phyloP scores from a whole-genome alignment of 108 stramenopile genomes.

The Nitzschia sp. region DNA sequence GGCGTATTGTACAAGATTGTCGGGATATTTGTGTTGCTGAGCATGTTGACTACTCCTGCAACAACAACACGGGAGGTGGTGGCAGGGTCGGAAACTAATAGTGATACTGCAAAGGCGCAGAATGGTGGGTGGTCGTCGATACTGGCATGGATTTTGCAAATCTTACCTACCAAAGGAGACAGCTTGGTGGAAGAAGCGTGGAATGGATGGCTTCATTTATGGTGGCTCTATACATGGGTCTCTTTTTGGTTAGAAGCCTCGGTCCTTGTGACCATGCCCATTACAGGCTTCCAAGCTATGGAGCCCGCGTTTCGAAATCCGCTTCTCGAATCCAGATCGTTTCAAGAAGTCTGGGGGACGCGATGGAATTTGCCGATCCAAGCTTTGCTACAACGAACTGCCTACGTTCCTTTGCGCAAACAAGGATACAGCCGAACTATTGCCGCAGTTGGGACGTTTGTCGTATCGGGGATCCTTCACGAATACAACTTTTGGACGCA shows the following conservation, averaged over 20 bases:
- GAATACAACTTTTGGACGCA: slow-evolving; percentile 44
- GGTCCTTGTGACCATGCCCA: background rate
- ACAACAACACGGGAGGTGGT: background rate
- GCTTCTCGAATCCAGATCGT: slow-evolving; percentile 24
- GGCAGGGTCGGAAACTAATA: too few species aligned
- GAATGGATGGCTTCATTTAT: slow-evolving; percentile 32
- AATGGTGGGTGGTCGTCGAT: too few species aligned
- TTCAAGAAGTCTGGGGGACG: slow-evolving; percentile 34
- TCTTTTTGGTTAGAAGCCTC: slow-evolving; percentile 36
- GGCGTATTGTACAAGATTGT: slow-evolving; percentile 10
- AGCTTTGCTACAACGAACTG: slow-evolving; percentile 27
- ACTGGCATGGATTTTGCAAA: background rate
- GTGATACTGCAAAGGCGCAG: too few species aligned
- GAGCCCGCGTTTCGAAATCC: slow-evolving; percentile 36
- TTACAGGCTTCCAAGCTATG: background rate
- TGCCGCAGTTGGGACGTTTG: slow-evolving; percentile 31
- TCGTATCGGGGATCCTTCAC: slow-evolving; percentile 37
- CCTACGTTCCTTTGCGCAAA: slow-evolving; percentile 31
- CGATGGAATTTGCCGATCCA: slow-evolving; percentile 45
- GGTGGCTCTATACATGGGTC: slow-evolving; percentile 27
- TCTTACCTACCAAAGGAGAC: background rate
- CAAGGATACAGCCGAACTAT: background rate
- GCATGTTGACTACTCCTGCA: background rate
- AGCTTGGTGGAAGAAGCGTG: background rate
- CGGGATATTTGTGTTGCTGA: slow-evolving; percentile 12